Evolutionary conservation across 139 green algal genomes (phyloP), one percentile per base, ranked within the genome.

Genomic region (Chlorella sp.): DNA sequence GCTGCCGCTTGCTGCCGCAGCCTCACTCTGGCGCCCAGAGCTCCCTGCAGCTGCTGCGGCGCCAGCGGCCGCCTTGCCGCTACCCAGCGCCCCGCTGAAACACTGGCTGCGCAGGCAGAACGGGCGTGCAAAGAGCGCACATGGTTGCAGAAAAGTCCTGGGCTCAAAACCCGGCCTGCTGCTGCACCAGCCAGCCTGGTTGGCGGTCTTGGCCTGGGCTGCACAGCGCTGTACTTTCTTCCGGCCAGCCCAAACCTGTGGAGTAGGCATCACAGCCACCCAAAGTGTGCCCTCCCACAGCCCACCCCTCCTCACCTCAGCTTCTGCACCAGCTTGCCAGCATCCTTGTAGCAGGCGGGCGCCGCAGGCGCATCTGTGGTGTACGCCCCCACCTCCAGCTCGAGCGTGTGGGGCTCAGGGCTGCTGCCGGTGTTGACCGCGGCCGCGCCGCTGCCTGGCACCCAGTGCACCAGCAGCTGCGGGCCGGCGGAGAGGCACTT

Each of bases 381-480:
- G 51, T 88, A 92, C 28, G 74, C 26, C 6, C 51, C 26, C 2
- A 64, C n/a, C n/a, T 83, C 67, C 32, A 92, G 82, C 60, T 90
- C 80, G 28, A 92, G 36, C 4, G 74, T 47, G 39, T 64, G 60
- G 6, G 83, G 79, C 64, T 84, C 81, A 15, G 55, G 30, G 70
- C 38, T 39, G 70, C 70, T n/a, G 39, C 36, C 39, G 38, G 23
- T 28, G 25, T 28, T 78, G 39, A 20, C 28, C 5, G 39, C 26
- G 11, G 70, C 39, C 1, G 39, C 23, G 25, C 51, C 51, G 51
- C 51, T 15, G 51, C 36, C 60, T 5, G 65, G 41, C 44, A 79
- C n/a, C 87, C 84, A 92, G 51, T 89, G 86, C 81, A 93, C 55
- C 26, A 93, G 47, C 63, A 93, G 63, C 34, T 83, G 69, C 30